phyloP scores from a whole-genome alignment of 257 asterid species.

The Henckelia pumila region DNA sequence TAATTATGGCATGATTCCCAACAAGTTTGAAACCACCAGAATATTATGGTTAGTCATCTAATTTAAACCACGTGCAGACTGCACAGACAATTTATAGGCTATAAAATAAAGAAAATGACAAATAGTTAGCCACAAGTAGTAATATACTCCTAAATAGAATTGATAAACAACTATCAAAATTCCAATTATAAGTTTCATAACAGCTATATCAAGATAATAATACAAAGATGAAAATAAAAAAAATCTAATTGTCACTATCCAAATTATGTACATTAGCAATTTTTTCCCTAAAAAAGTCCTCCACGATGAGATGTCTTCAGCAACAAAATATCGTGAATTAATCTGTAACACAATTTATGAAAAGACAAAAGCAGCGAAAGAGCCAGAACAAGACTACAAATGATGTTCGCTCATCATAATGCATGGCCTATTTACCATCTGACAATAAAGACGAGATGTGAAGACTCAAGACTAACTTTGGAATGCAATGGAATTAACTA shows the following conservation, averaged over 20 bases:
- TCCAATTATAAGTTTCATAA: not conserved
- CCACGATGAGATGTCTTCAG: not conserved
- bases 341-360: not conserved
- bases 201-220: not conserved
- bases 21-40: not conserved
- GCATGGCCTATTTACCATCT: too few relatives aligned
- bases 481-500: not conserved
- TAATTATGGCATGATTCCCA: too few relatives aligned
- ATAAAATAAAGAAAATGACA: not conserved
- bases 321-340: not conserved
- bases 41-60: not conserved
- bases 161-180: not conserved
- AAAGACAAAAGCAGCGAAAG: not conserved
- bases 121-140: not conserved
- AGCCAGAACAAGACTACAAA: not conserved
- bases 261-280: not conserved
- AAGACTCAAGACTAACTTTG: not conserved
- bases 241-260: not conserved
- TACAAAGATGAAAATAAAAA: constrained; percentile 11
- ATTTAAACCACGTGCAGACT: constrained; percentile 2
- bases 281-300: not conserved
- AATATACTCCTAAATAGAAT: not conserved
- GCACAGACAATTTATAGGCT: constrained; percentile 1
- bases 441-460: not conserved
- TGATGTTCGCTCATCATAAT: too few relatives aligned